Evolutionary conservation across 495 filamentous ascomycete species (phyloP).

Genomic region (Hypoxylon fragiforme): DNA sequence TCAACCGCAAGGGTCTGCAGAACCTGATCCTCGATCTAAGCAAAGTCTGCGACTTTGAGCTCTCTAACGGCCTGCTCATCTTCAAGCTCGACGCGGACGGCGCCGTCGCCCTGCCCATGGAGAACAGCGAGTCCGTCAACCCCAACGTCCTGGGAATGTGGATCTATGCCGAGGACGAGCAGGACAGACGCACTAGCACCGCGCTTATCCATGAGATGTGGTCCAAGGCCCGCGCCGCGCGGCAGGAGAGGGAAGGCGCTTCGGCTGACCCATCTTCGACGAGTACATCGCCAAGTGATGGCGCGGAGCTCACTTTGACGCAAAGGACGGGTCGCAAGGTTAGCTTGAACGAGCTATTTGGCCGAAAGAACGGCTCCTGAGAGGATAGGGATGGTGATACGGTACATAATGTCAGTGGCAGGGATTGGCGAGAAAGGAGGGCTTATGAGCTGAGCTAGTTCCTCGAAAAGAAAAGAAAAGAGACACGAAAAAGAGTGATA

Average conservation of each 20-base stretch:
- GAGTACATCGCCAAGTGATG: background rate
- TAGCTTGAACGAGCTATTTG: constrained; percentile 35
- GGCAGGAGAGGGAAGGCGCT: background rate
- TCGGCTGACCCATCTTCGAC: background rate
- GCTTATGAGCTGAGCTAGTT: no score
- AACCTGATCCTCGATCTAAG: constrained; percentile 49
- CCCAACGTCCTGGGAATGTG: constrained; percentile 49
- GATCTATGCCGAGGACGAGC: constrained; percentile 47
- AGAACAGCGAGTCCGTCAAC: constrained; percentile 34
- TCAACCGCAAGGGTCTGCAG: constrained; percentile 51
- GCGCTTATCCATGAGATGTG: constrained; percentile 45
- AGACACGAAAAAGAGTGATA: background rate
- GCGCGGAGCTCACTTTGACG: background rate
- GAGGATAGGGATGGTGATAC: background rate
- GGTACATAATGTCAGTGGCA: background rate
- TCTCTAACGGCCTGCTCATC: constrained; percentile 45
- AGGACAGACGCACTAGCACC: constrained; percentile 34
- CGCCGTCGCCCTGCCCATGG: constrained; percentile 20
- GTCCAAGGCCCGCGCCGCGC: constrained; percentile 39
- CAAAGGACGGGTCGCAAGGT: constrained; percentile 27
- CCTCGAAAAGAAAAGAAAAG: background rate
- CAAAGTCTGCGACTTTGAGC: constrained; percentile 46
- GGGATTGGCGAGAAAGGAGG: background rate
- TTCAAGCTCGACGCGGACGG: constrained; percentile 44
- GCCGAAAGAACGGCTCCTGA: constrained; percentile 11